These are phyloP conservation scores for Hypoxylon trugodes DNA, from an alignment of 495 filamentous ascomycete genomes.

Conservation along the genomic window DNA sequence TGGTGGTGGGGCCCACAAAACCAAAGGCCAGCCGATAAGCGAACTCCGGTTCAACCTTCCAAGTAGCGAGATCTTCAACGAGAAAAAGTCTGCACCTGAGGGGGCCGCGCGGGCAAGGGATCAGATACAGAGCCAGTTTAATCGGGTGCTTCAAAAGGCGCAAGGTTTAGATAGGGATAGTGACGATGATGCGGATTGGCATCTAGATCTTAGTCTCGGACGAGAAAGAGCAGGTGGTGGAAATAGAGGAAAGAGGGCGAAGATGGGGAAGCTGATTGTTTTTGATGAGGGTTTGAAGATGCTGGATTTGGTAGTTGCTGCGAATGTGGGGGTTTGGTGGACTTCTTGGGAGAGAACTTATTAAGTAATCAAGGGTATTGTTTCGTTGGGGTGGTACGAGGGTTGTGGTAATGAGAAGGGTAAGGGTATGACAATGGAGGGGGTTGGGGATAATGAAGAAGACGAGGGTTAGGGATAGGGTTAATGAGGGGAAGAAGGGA, in stretches of 20 bases:
- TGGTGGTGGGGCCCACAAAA: conserved; percentile 29
- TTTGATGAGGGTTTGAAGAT: conserved; percentile 93
- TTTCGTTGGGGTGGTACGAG: no score
- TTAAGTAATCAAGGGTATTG: conserved; percentile 6
- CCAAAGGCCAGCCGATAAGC: conserved; percentile 67
- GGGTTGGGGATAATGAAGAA: background rate
- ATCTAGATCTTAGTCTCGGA: conserved; percentile 76
- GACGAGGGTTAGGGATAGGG: background rate
- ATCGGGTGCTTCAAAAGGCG: conserved; percentile 42
- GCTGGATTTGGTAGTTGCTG: conserved; percentile 90
- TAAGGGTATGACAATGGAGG: background rate
- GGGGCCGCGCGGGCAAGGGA: conserved; percentile 35
- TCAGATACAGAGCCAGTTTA: conserved; percentile 51
- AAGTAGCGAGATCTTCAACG: conserved; percentile 47
- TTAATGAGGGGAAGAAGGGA: background rate
- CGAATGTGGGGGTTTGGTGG: conserved; percentile 95
- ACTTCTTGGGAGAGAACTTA: conserved; percentile 75
- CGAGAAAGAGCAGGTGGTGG: conserved; percentile 82
- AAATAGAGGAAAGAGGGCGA: conserved; percentile 82
- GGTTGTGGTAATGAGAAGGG: background rate
- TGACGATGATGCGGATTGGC: conserved; percentile 42
- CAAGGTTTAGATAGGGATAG: conserved; percentile 45
- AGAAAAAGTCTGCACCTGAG: conserved; percentile 37
- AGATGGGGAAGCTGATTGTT: conserved; percentile 91
- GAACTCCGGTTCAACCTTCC: conserved; percentile 91